Evolutionary conservation across 768 basidiomycete species (phyloP), one percentile per base, ranked within the genome.

Genomic region (Boletus rubroflammeus): DNA sequence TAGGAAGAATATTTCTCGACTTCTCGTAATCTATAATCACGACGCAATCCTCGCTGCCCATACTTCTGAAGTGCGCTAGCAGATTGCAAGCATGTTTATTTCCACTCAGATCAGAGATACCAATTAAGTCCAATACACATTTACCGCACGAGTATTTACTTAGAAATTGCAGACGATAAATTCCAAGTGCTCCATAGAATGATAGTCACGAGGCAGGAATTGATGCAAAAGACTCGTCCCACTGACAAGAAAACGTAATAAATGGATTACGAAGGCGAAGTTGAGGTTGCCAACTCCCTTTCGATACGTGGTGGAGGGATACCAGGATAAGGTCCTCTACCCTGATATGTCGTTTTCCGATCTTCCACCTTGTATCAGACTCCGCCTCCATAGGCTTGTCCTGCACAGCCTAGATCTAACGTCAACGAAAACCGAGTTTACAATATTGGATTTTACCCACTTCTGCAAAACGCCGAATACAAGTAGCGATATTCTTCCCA

Each of bases 221-320:
- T 3, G 46, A 39, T 17, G 56, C 15, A 42, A 23, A 36, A 53
- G 48, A 46, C 7, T 49, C 50, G 25, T 50, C 43, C 42, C 48
- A 47, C 10, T 45, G 48, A 26, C 42, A 43, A 26, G 61, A 39
- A 41, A 44, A 5, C 3, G 26, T 3, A 5, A 47, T 13, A 35
- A 10, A 41, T 25, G 61, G 23, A 14, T 7, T 26, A 17, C 55
- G 63, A 14, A 90, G 75, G 65, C 86, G 79, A 42, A 90, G 70
- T 53, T 90, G 87, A 21, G 88, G 86, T 55, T 91, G 88, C 88
- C 88, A 91, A 53, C 83, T 85, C 11, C 89, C 88, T 70, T 88
- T 82, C 13, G 88, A 89, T 48, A 90, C 87, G 59, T 91, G 89
- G 70, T 90, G 88, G 50, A 90, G 81, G 60, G 86, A 86, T 60